Evolutionary conservation across 176 grass and related monocot genomes (phyloP).

Genomic region (Lolium perenne): DNA sequence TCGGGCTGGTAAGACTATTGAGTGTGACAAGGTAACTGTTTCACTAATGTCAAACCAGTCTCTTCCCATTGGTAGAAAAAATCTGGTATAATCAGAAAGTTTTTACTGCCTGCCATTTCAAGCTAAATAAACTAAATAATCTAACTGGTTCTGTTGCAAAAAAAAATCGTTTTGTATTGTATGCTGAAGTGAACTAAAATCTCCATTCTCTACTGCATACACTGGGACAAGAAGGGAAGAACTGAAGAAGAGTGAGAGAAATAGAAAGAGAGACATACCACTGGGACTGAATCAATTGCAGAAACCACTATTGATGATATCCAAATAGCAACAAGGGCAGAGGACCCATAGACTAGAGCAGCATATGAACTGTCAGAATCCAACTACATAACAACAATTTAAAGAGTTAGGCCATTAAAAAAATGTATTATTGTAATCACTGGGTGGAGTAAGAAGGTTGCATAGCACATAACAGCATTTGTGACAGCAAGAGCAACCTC

Average conservation of each 20-base stretch:
- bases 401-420: not conserved
- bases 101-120: not conserved
- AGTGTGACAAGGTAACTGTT: not conserved
- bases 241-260: not conserved
- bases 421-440: conserved; percentile 13
- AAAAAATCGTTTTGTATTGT: not conserved
- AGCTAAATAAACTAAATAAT: not conserved
- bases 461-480: not conserved
- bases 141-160: not conserved
- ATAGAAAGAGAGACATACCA: conserved; percentile 51
- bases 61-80: not conserved
- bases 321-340: conserved; percentile 63
- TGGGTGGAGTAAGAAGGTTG: not conserved
- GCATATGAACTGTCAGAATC: conserved; percentile 61
- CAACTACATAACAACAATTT: conserved; percentile 58
- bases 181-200: not conserved
- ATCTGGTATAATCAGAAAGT: not conserved
- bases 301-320: conserved; percentile 74
- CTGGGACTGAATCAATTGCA: conserved; percentile 72
- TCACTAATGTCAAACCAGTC: not conserved
- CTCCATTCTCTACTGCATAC: not conserved
- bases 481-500: not conserved
- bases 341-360: conserved; percentile 64
- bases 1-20: not conserved
- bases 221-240: not conserved